Conservation (phyloP, 2,329 filamentous ascomycete genomes). For the Cladosporium sp. region DNA sequence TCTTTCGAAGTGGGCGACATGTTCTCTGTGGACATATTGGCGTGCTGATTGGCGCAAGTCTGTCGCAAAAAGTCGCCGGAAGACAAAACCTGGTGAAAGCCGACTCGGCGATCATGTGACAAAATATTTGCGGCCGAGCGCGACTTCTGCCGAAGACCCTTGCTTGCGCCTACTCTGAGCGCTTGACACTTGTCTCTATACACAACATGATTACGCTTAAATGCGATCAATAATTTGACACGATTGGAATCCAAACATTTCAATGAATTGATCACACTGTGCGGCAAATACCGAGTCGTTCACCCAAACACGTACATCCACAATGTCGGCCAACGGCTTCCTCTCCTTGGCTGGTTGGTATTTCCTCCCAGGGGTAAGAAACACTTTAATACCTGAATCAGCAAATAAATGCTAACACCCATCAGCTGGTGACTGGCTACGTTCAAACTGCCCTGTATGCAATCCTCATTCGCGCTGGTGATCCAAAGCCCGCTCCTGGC, state of each 20-base stretch:
- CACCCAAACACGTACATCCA: constrained; percentile 14
- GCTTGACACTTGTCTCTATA: neutral
- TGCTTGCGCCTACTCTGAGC: neutral
- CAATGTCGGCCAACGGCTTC: constrained; percentile 46
- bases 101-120: constrained; percentile 10
- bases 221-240: neutral
- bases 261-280: neutral
- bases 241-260: neutral
- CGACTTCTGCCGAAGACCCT: constrained; percentile 21
- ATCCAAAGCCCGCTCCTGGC: constrained; percentile 71
- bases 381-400: neutral
- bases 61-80: constrained; percentile 21
- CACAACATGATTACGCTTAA: neutral
- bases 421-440: constrained; percentile 70
- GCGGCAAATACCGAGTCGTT: neutral
- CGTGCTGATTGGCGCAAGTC: constrained; percentile 14
- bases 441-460: constrained; percentile 82
- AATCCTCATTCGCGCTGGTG: constrained; percentile 84
- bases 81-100: constrained; percentile 20
- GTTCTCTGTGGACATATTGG: constrained; percentile 20
- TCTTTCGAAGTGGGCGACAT: constrained; percentile 13
- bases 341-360: constrained; percentile 63
- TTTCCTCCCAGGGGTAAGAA: constrained; percentile 61
- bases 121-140: constrained; percentile 21
- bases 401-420: neutral